phyloP scores from a whole-genome alignment of 352 stramenopile genomes.

The Phytophthora fragariaefolia region DNA sequence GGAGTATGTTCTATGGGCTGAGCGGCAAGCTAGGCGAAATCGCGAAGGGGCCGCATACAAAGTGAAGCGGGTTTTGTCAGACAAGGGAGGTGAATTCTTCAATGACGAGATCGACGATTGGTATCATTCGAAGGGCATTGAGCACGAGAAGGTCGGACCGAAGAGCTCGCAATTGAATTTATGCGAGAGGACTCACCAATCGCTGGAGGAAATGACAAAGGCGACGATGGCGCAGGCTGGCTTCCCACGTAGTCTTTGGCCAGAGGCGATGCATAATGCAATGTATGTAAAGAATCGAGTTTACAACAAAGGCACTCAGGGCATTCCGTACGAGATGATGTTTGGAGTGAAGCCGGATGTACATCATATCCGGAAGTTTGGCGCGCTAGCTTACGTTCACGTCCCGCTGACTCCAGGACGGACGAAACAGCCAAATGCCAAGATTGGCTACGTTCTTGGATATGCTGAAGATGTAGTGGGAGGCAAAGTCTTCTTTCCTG shows the following conservation, averaged over 20 bases:
- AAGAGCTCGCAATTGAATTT: slow-evolving; percentile 19
- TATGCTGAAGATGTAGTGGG: slow-evolving; percentile 16
- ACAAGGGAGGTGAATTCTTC: slow-evolving; percentile 17
- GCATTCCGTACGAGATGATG: slow-evolving; percentile 18
- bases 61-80: slow-evolving; percentile 7
- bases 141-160: slow-evolving; percentile 1
- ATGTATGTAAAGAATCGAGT: slow-evolving; percentile 21
- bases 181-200: slow-evolving; percentile 12
- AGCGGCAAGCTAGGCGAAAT: slow-evolving; percentile 1
- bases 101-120: slow-evolving; percentile 13
- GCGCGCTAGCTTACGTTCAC: slow-evolving; percentile 11
- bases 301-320: slow-evolving; percentile 13
- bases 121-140: slow-evolving; percentile 10
- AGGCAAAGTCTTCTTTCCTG: too few relatives aligned
- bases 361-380: slow-evolving; percentile 24
- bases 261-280: background rate
- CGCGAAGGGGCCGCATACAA: background rate
- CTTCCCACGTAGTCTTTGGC: slow-evolving; percentile 12
- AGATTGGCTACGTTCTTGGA: slow-evolving; percentile 12
- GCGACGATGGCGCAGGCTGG: slow-evolving; percentile 9
- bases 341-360: slow-evolving; percentile 16
- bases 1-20: too few relatives aligned
- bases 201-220: slow-evolving; percentile 7
- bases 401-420: slow-evolving; percentile 3
- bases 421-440: slow-evolving; percentile 9